Evolutionary conservation across 2,329 filamentous ascomycete genomes (phyloP).

Genomic region (Penicillium sp.): DNA sequence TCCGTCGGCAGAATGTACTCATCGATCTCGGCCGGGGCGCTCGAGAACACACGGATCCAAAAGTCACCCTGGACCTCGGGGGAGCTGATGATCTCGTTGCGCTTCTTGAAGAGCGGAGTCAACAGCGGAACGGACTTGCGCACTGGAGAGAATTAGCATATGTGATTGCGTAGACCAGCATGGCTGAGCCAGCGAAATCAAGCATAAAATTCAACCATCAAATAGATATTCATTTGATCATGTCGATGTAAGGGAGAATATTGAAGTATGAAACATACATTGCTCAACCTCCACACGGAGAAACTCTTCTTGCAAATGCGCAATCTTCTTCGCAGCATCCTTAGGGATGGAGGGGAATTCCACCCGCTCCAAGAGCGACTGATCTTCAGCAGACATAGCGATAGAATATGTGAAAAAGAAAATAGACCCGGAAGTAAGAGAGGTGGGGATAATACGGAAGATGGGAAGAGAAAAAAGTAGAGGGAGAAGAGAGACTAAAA

Average conservation of each 20-base stretch:
- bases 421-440: constrained; percentile 1
- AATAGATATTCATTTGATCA: too few species aligned
- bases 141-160: constrained; percentile 46
- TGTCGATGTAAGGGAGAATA: too few species aligned
- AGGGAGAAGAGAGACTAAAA: background rate
- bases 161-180: too few species aligned
- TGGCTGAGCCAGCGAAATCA: background rate
- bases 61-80: constrained; percentile 62
- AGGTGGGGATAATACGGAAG: too few species aligned
- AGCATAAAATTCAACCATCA: background rate
- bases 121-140: constrained; percentile 65
- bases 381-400: constrained; percentile 19
- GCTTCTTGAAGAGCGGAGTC: constrained; percentile 68
- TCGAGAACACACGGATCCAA: constrained; percentile 91
- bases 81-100: constrained; percentile 61
- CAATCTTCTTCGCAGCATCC: constrained; percentile 58
- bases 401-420: constrained; percentile 1
- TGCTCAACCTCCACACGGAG: constrained; percentile 76
- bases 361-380: constrained; percentile 34
- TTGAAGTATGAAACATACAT: constrained; percentile 53
- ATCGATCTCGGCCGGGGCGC: constrained; percentile 78
- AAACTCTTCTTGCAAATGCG: constrained; percentile 75
- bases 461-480: background rate
- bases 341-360: constrained; percentile 31
- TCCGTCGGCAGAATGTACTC: constrained; percentile 80